Base-by-base conservation (phyloP, 495 filamentous ascomycete genomes). In the Lophiostoma macrostomum region DNA sequence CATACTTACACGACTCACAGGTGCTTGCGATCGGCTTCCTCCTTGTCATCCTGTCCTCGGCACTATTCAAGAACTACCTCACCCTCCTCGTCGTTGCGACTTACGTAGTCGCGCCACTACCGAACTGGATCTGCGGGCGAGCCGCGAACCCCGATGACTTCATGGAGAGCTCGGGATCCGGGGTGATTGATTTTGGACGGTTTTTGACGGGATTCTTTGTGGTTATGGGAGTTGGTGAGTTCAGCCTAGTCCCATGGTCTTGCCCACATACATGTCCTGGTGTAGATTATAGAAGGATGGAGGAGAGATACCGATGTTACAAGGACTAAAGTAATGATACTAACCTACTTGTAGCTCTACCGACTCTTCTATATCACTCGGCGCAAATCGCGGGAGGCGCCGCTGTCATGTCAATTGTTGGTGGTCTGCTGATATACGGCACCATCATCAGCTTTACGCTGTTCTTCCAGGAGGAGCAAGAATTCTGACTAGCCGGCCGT, bases 11-110 rank as follows among this genome's bases (percentile, higher is more conserved):
- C 14, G 25, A 13, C 7, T 11, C 6, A 10, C 28, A 91, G 87
- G 80, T 98, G 65, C 88, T 98, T 49, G 94, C 94, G 53, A 93
- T 98, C 68, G 93, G 93, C 64, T 98, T 98, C 80, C 88, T 98
- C 65, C 90, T 98, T 56, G 91, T 97, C 36, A 98, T 98, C 73
- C 87, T 98, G 66, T 96, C 90, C 54, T 93, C 90, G 65, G 93
- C 94, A 25, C 85, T 98, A 44, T 97, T 83, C 77, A 76, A 89
- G 52, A 87, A 88, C 67, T 98, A 94, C 81, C 87, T 91, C 63
- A 87, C 93, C 23, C 77, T 98, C 56, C 79, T 96, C 36, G 93
- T 97, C 49, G 93, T 97, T 43, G 94, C 83, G 59, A 97, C 93
- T 53, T 97, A 96, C 74, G 80, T 95, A 53, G 65, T 97, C 63